Percentiles rank a stretch among this genome's conserved stretches.
phyloP scores from a whole-genome alignment of 306 rosid genomes.

The Cicer cuneatum region DNA sequence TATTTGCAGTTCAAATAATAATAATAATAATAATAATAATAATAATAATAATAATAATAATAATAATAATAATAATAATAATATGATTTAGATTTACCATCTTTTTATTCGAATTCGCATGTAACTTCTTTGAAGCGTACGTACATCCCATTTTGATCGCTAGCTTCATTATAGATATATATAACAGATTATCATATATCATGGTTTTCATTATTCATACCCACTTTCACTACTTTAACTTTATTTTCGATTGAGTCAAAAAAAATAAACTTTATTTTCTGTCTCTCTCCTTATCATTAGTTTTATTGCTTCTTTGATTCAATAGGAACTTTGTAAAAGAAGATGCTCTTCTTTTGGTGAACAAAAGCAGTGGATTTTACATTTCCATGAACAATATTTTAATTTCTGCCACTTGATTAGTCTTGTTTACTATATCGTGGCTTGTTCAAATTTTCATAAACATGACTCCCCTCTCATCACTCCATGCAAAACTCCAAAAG shows the following conservation, averaged over 20 bases:
- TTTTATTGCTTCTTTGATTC: constrained; percentile 25
- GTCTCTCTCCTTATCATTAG: constrained; percentile 8
- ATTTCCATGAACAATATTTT: constrained; percentile 1
- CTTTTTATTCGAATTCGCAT: too few relatives aligned
- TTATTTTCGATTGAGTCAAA: background rate
- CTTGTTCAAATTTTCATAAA: constrained; percentile 8
- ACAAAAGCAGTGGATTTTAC: constrained; percentile 37
- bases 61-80: too few relatives aligned
- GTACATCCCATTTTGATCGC: constrained; percentile 1
- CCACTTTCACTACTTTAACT: constrained; percentile 20
- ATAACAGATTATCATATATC: background rate
- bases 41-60: too few relatives aligned
- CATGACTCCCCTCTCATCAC: too few relatives aligned
- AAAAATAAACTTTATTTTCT: background rate
- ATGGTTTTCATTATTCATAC: constrained; percentile 31
- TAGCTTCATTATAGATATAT: background rate
- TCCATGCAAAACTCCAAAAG: too few relatives aligned
- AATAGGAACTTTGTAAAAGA: constrained; percentile 25
- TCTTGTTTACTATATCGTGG: background rate
- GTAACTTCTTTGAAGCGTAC: background rate
- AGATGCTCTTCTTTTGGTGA: constrained; percentile 20
- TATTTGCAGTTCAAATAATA: too few relatives aligned
- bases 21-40: too few relatives aligned
- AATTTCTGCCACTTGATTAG: constrained; percentile 12
- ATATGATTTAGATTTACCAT: too few relatives aligned